A percentile compares a stretch with the other conserved stretches of the same genome.
Conservation (phyloP, 257 asterid species). For the Scutellaria minor region DNA sequence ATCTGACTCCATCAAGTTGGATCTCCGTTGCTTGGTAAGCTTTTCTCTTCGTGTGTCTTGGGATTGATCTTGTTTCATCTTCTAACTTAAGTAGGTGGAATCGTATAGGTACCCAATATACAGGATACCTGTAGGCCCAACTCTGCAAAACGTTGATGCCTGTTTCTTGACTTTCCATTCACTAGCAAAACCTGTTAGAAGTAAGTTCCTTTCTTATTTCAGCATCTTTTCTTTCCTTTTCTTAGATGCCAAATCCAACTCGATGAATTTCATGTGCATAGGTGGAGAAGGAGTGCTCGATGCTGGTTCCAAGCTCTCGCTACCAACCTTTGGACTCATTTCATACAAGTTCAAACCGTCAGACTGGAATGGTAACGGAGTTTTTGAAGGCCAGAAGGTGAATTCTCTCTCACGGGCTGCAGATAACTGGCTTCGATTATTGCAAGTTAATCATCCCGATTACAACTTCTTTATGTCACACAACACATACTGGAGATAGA, state of each 20-base stretch:
- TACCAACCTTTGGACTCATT: constrained; percentile 81
- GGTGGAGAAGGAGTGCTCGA: constrained; percentile 43
- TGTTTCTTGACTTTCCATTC: constrained; percentile 92
- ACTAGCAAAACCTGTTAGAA: constrained; percentile 63
- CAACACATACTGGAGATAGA: constrained; percentile 54
- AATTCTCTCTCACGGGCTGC: constrained; percentile 67
- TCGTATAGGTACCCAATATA: constrained; percentile 85
- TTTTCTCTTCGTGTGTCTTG: background rate
- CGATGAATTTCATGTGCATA: constrained; percentile 36
- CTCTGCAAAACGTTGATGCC: constrained; percentile 87
- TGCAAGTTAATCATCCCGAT: constrained; percentile 81
- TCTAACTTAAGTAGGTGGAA: constrained; percentile 27
- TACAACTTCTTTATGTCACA: constrained; percentile 67
- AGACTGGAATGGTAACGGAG: constrained; percentile 57
- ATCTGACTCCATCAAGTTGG: constrained; percentile 85
- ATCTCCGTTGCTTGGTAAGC: constrained; percentile 92
- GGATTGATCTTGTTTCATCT: constrained; percentile 1
- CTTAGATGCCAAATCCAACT: background rate
- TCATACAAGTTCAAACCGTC: constrained; percentile 75
- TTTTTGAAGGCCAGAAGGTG: constrained; percentile 56
- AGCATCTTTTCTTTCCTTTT: background rate
- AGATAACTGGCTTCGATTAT: constrained; percentile 71
- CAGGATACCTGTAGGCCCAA: constrained; percentile 91
- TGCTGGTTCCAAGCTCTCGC: constrained; percentile 50
- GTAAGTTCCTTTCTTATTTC: constrained; percentile 44